A percentile compares a stretch with the other conserved stretches of the same genome.
Conservation (phyloP, 208 protist species). For the Herpetomonas samuelpessoai region DNA sequence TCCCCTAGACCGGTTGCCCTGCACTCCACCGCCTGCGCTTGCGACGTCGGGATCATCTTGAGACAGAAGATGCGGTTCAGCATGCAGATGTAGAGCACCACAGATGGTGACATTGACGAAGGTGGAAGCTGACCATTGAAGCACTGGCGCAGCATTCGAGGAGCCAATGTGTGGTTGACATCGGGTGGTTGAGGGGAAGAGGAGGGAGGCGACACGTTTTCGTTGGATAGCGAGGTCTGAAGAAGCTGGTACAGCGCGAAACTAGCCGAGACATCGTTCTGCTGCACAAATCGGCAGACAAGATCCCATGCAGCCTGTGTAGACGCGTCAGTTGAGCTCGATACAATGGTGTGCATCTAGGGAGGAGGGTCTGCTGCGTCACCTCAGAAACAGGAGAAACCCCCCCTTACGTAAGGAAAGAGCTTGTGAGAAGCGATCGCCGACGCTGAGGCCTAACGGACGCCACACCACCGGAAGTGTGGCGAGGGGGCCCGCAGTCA, state of each 20-base stretch:
- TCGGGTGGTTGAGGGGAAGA: conserved; percentile 1
- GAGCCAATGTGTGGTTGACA: conserved; percentile 23
- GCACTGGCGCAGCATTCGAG: conserved; percentile 37
- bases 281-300: conserved; percentile 4
- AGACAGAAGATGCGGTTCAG: conserved; percentile 67
- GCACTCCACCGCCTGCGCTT: conserved; percentile 41
- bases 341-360: too few species aligned
- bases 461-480: conserved; percentile 7
- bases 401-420: too few species aligned
- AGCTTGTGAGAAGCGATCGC: too few species aligned
- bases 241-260: conserved; percentile 13
- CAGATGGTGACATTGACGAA: not conserved
- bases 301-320: conserved; percentile 9
- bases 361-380: too few species aligned
- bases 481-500: not conserved
- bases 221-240: conserved; percentile 13
- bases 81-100: conserved; percentile 39
- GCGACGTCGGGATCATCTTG: conserved; percentile 31
- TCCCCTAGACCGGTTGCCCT: conserved; percentile 35
- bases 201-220: conserved; percentile 20
- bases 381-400: too few species aligned
- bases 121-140: conserved; percentile 7
- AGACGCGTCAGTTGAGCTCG: too few species aligned
- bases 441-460: conserved; percentile 16
- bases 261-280: conserved; percentile 4